A percentile compares a stretch with the other conserved stretches of the same genome.
Evolutionary conservation across 257 asterid species (phyloP).

Genomic region (Solanum gracilifrons): DNA sequence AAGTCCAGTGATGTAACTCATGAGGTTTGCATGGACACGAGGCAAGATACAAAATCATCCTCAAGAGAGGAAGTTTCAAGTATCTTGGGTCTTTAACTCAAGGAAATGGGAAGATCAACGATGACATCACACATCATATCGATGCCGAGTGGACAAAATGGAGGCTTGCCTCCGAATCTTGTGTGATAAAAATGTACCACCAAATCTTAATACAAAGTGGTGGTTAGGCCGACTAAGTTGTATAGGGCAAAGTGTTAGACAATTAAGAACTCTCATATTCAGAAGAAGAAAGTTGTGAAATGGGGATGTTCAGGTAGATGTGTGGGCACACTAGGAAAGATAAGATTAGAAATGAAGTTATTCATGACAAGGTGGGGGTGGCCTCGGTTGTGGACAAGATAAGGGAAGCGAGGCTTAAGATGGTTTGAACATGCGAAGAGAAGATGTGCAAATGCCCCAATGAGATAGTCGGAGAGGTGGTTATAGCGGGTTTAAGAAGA

Average conservation of each 20-base stretch:
- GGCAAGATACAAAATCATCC: not conserved
- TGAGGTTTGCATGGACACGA: not conserved
- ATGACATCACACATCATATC: not conserved
- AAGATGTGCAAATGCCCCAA: not conserved
- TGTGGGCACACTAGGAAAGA: not conserved
- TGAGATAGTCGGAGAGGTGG: not conserved
- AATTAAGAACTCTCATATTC: not conserved
- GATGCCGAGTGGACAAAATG: not conserved
- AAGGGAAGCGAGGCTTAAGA: not conserved
- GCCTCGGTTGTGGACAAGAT: not conserved
- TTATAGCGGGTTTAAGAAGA: not conserved
- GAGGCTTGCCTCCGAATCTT: not conserved
- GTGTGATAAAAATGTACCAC: not conserved
- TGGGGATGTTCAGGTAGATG: not conserved
- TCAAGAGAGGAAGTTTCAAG: not conserved
- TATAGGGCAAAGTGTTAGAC: not conserved
- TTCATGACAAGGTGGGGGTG: not conserved
- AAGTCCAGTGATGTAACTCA: not conserved
- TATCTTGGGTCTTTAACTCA: not conserved
- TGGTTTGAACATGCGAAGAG: not conserved
- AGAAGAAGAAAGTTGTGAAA: not conserved
- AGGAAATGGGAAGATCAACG: not conserved
- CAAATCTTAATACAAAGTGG: not conserved
- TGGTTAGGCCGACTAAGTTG: not conserved
- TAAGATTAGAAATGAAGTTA: not conserved